Evolutionary conservation across 805 yeast species (phyloP), one percentile per base, ranked within the genome.

Genomic region (Wickerhamomyces subpelliculosus): DNA sequence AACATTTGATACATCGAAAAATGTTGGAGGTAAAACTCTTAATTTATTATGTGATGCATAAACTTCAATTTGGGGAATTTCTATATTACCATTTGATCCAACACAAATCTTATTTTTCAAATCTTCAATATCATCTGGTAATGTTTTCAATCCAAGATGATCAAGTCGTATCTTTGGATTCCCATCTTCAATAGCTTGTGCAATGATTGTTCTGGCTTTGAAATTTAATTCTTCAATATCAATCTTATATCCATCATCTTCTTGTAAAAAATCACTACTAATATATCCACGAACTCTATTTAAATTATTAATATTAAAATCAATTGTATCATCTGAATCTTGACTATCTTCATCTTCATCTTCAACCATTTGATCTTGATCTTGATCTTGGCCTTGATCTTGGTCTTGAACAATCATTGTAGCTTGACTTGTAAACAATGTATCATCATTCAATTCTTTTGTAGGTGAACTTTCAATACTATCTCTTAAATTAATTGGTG

Each of bases 111-210:
- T 54, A 38, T 76, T 67, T 47, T 73, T 67, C 44, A 78, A 58
- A 50, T 78, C 85, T 36, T 68, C 68, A 22, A 78, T 64, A 44
- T 76, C 80, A 36, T 73, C 76, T 1, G 85, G 84, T 4, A 78
- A 53, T 6, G 67, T 67, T 10, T 58, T 61, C 28, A 78, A 55
- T 0, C 64, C 67, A 55, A 75, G 50, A 13, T 66, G 57, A 37
- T 76, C 81, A 21, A 78, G 48, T 39, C 67, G 57, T 3, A 78
- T 59, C n/a, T 51, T 59, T 1, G 74, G 63, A 8, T 52, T 44
- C 6, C 67, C 65, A 31, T 70, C 65, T 43, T 75, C 82, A 42
- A 78, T 73, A 3, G 72, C 60, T 4, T 58, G 52, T 11, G 69
- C 57, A 13, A 78, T 66, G 4, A 64, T 53, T 4, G 62, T 61